Evolutionary conservation across 2,329 filamentous ascomycete genomes (phyloP).

Genomic region (Lachnellula suecica): DNA sequence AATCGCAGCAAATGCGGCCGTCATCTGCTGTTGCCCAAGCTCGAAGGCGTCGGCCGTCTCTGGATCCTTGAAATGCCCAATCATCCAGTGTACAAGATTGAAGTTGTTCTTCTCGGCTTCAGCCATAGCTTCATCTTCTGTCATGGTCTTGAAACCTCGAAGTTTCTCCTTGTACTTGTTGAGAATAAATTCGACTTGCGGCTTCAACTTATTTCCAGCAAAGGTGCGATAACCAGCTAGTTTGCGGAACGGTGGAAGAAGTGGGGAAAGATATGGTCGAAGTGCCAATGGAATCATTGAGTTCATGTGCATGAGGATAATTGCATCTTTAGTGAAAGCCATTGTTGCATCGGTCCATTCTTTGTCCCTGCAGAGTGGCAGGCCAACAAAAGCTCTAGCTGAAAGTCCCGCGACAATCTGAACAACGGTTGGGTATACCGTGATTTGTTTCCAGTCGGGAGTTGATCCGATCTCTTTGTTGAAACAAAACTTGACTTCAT

Average conservation of each 20-base stretch:
- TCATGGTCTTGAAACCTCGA: too few relatives aligned
- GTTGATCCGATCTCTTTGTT: conserved; percentile 23
- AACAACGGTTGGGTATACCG: conserved; percentile 34
- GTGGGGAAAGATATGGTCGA: conserved; percentile 12
- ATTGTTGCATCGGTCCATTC: conserved; percentile 25
- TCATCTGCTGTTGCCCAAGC: not conserved
- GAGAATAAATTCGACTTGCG: too few relatives aligned
- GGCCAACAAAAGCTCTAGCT: conserved; percentile 31
- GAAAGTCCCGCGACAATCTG: conserved; percentile 39
- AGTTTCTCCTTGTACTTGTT: not conserved
- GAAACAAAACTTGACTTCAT: conserved; percentile 23
- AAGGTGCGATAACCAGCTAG: conserved; percentile 12
- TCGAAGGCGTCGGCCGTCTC: conserved; percentile 5
- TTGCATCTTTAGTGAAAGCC: conserved; percentile 15
- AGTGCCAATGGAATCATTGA: conserved; percentile 4
- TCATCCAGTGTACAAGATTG: not conserved
- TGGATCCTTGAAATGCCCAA: not conserved
- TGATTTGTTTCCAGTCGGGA: conserved; percentile 34
- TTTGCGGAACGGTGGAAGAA: conserved; percentile 11
- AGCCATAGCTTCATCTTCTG: too few relatives aligned
- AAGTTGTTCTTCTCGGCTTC: too few relatives aligned
- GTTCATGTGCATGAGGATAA: not conserved
- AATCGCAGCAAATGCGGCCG: conserved; percentile 49
- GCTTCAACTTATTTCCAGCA: conserved; percentile 14
- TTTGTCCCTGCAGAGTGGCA: conserved; percentile 23